A percentile compares a stretch with the other conserved stretches of the same genome.
phyloP scores from a whole-genome alignment of 768 basidiomycete species.

The Lentinula sp. region DNA sequence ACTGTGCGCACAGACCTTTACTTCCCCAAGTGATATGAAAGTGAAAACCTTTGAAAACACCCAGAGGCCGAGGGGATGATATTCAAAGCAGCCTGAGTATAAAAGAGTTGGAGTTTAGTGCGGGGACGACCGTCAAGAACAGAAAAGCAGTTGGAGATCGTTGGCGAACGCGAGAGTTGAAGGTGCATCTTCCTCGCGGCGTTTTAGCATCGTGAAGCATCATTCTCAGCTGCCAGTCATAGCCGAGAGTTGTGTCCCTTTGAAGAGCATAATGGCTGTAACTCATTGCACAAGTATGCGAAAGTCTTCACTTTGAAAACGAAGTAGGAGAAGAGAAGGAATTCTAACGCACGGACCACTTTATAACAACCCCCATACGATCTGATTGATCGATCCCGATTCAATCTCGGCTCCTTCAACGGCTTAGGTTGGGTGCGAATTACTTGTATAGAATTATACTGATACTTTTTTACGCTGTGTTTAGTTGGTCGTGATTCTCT shows the following conservation, averaged over 20 bases:
- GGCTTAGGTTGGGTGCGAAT: not conserved
- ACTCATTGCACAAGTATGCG: not conserved
- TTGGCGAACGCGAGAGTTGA: not conserved
- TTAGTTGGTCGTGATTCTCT: too few relatives aligned
- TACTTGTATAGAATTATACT: too few relatives aligned
- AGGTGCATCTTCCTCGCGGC: not conserved
- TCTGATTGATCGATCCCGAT: not conserved
- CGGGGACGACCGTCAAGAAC: not conserved
- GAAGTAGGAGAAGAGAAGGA: not conserved
- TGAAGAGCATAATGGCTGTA: too few relatives aligned
- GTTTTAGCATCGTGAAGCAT: not conserved
- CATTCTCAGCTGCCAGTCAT: too few relatives aligned
- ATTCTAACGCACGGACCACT: not conserved
- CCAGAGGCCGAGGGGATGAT: not conserved
- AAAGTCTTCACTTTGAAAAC: not conserved
- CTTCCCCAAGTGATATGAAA: not conserved
- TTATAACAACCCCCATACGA: not conserved
- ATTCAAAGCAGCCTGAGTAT: not conserved
- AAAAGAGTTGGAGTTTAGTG: not conserved
- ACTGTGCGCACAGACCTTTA: constrained; percentile 1
- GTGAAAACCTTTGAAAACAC: not conserved
- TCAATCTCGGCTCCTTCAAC: not conserved
- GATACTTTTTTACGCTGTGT: too few relatives aligned
- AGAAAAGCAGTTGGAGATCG: not conserved
- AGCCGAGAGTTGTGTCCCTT: too few relatives aligned